Conservation (phyloP, 1,284 basidiomycete genomes). For the Butyriboletus appendiculatus region DNA sequence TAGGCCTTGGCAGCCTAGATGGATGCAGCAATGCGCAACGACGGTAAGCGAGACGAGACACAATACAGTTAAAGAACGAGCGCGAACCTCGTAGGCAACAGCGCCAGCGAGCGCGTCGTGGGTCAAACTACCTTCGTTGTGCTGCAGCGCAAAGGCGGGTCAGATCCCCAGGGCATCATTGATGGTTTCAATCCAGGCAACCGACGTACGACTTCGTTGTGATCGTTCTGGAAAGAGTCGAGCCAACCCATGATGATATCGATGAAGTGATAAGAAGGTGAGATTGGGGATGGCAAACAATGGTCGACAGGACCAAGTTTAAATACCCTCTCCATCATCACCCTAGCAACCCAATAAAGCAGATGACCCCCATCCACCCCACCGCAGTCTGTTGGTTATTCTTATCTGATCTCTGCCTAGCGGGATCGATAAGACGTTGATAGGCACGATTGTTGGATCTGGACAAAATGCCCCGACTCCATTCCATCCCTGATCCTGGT, state of each 20-base stretch:
- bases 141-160: slow-evolving; percentile 3
- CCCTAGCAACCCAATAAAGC: slow-evolving; percentile 14
- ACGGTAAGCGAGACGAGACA: background rate
- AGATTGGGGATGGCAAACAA: background rate
- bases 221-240: slow-evolving; percentile 1
- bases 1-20: slow-evolving; percentile 18
- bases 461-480: background rate
- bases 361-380: slow-evolving; percentile 4
- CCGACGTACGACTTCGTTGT: slow-evolving; percentile 10
- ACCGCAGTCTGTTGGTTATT: slow-evolving; percentile 15
- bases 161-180: background rate
- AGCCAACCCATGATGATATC: slow-evolving; percentile 15
- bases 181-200: background rate
- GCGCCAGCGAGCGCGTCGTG: slow-evolving; percentile 22
- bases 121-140: slow-evolving; percentile 8
- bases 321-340: slow-evolving; percentile 18
- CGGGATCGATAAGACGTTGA: slow-evolving; percentile 21
- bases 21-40: background rate
- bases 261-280: background rate
- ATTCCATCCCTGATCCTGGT: background rate
- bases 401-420: slow-evolving; percentile 9
- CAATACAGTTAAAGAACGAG: too few species aligned
- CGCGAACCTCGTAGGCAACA: slow-evolving; percentile 19
- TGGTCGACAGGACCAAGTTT: slow-evolving; percentile 1
- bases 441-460: slow-evolving; percentile 14